phyloP scores from a whole-genome alignment of 176 grass and related monocot species.

The Pontederia paniculata region DNA sequence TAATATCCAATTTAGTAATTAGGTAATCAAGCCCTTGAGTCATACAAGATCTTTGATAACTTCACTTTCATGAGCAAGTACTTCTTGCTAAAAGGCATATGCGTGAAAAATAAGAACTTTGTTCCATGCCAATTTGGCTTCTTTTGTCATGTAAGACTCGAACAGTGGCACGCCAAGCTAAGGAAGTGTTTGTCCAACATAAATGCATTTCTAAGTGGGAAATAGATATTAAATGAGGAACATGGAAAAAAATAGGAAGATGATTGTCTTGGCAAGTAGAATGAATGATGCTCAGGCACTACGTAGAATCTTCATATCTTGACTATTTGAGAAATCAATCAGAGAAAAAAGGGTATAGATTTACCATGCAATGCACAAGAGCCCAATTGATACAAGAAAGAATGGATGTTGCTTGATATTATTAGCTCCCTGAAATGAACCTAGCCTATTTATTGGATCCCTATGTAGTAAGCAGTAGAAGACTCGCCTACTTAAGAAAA shows the following conservation, averaged over 20 bases:
- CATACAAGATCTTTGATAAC: too few relatives aligned
- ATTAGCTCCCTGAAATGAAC: slow-evolving; percentile 52
- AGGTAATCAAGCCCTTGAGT: too few relatives aligned
- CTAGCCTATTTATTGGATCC: slow-evolving; percentile 64
- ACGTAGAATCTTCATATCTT: background rate
- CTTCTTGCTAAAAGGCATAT: background rate
- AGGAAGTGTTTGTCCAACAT: slow-evolving; percentile 5
- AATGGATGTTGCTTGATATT: slow-evolving; percentile 79
- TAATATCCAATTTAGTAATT: background rate
- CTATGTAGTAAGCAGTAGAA: slow-evolving; percentile 61
- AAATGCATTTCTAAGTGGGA: too few relatives aligned
- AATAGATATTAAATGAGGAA: too few relatives aligned
- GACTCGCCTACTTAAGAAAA: slow-evolving; percentile 44
- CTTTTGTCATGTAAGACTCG: background rate
- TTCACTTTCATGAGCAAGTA: background rate
- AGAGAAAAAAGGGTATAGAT: slow-evolving; percentile 4
- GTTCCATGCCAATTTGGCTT: background rate
- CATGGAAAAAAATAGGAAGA: background rate
- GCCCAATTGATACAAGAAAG: slow-evolving; percentile 75
- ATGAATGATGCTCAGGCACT: background rate
- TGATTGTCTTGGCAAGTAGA: background rate
- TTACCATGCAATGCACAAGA: slow-evolving; percentile 57
- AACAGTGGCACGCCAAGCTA: slow-evolving; percentile 5
- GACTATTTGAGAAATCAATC: background rate
- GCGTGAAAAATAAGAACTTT: background rate